These are phyloP conservation scores for Kernera saxatilis DNA, from an alignment of 345 rosid genomes.

Conservation along the genomic window DNA sequence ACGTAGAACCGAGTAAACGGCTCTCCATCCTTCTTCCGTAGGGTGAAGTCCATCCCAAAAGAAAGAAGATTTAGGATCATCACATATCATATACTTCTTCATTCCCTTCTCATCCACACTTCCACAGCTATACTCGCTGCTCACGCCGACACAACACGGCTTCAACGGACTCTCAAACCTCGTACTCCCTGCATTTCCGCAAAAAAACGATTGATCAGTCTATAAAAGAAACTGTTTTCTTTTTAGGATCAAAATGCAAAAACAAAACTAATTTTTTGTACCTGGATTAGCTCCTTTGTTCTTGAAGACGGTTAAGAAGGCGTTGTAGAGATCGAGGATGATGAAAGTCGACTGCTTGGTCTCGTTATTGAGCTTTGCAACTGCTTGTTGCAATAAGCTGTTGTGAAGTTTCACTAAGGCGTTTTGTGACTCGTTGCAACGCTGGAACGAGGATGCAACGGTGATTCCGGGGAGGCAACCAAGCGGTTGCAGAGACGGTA, in stretches of 20 bases:
- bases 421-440: conserved; percentile 48
- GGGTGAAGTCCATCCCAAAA: conserved; percentile 63
- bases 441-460: conserved; percentile 28
- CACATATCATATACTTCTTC: conserved; percentile 43
- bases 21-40: conserved; percentile 52
- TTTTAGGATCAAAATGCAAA: background rate
- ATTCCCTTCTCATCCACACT: conserved; percentile 37
- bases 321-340: conserved; percentile 50
- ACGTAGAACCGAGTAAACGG: conserved; percentile 39
- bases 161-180: conserved; percentile 44
- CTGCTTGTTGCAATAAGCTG: conserved; percentile 41
- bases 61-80: conserved; percentile 41
- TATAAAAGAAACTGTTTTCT: background rate
- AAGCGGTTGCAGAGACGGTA: conserved; percentile 48
- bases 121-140: conserved; percentile 38
- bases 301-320: conserved; percentile 53
- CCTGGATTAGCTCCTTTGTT: conserved; percentile 35
- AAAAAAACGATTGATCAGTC: background rate
- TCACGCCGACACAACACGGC: conserved; percentile 53
- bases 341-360: conserved; percentile 34
- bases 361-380: conserved; percentile 38
- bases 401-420: conserved; percentile 49
- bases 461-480: conserved; percentile 71
- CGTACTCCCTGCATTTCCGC: conserved; percentile 29
- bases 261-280: background rate